Percentiles rank a stretch among this genome's conserved stretches.
phyloP scores from a whole-genome alignment of 2,329 filamentous ascomycete genomes.

The Penicillium sclerotiorum region DNA sequence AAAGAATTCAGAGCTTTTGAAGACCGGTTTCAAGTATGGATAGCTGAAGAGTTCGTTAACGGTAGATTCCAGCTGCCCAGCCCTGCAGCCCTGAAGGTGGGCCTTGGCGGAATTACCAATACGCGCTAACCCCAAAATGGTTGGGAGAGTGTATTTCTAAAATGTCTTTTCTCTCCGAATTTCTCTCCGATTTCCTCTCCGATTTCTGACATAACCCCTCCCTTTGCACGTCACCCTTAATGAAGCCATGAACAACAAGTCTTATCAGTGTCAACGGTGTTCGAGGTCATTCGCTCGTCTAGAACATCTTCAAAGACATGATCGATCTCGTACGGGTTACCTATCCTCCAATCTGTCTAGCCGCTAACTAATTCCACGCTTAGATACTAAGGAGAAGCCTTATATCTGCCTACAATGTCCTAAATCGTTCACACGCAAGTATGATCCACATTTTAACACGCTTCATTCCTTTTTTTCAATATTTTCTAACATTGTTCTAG shows the following conservation, averaged over 20 bases:
- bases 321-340: constrained; percentile 34
- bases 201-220: background rate
- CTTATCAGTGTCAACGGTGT: constrained; percentile 36
- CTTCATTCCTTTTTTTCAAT: background rate
- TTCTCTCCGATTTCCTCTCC: no score
- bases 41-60: no score
- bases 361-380: constrained; percentile 10
- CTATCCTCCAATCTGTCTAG: background rate
- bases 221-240: constrained; percentile 1
- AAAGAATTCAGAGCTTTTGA: no score
- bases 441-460: constrained; percentile 1
- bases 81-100: no score
- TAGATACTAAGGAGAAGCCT: constrained; percentile 41
- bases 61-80: no score
- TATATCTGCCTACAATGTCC: constrained; percentile 33
- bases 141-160: no score
- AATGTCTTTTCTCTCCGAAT: no score
- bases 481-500: constrained; percentile 19
- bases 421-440: constrained; percentile 41
- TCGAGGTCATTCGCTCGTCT: constrained; percentile 34
- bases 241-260: constrained; percentile 22
- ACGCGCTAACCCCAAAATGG: no score
- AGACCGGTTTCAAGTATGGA: no score
- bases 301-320: constrained; percentile 40
- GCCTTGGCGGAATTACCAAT: no score